A percentile compares a stretch with the other conserved stretches of the same genome.
phyloP scores from a whole-genome alignment of 1,284 basidiomycete genomes.

The Coniophora puteana region DNA sequence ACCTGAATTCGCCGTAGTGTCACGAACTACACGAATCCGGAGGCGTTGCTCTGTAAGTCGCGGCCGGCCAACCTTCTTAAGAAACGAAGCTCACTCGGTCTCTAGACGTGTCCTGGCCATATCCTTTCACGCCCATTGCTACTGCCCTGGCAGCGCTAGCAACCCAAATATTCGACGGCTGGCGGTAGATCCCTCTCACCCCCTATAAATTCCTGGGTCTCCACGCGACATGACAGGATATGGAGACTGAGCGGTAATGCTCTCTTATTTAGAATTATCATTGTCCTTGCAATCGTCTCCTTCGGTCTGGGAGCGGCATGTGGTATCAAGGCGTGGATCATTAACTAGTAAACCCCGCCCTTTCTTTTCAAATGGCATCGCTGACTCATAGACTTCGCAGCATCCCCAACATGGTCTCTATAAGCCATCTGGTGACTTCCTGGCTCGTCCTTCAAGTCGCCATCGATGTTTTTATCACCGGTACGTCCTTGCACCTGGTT shows the following conservation, averaged over 20 bases:
- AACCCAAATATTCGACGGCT: constrained; percentile 23
- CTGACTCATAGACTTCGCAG: constrained; percentile 3
- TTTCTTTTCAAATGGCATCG: not conserved
- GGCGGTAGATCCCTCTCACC: constrained; percentile 19
- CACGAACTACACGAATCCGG: too few species aligned
- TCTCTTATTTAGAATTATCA: constrained; percentile 13
- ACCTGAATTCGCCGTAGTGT: too few species aligned
- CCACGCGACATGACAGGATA: too few species aligned
- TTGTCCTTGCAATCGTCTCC: constrained; percentile 12
- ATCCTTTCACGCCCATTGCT: constrained; percentile 22
- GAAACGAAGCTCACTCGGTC: constrained; percentile 14
- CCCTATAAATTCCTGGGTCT: too few species aligned
- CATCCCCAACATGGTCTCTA: constrained; percentile 10
- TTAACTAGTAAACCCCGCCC: constrained; percentile 13
- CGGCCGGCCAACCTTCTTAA: not conserved
- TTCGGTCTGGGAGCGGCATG: constrained; percentile 17
- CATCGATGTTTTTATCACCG: constrained; percentile 15
- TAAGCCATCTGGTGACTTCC: constrained; percentile 14
- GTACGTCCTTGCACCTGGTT: constrained; percentile 5
- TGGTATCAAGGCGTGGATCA: constrained; percentile 20
- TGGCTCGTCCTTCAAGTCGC: constrained; percentile 19
- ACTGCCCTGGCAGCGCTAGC: constrained; percentile 23
- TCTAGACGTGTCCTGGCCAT: constrained; percentile 25
- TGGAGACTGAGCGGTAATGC: too few species aligned
- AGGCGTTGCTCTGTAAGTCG: too few species aligned